A percentile compares a stretch with the other conserved stretches of the same genome.
Evolutionary conservation across 2,329 filamentous ascomycete genomes (phyloP).

Genomic region (Thielaviopsis ethacetica): DNA sequence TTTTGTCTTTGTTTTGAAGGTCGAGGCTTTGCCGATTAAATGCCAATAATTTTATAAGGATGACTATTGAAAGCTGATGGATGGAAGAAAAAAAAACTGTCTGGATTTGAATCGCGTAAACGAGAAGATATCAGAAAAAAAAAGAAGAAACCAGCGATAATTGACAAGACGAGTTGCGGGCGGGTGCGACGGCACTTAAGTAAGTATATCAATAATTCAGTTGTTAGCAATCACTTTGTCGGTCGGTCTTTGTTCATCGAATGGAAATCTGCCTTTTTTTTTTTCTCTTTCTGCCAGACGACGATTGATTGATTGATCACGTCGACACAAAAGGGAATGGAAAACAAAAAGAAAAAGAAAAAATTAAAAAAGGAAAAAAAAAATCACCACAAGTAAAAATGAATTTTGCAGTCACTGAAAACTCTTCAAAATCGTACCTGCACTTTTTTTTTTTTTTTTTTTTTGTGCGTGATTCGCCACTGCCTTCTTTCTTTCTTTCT

Average conservation of each 20-base stretch:
- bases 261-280: neutral
- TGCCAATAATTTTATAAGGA: neutral
- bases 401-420: neutral
- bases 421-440: neutral
- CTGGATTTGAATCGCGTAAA: neutral
- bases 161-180: neutral
- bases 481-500: neutral
- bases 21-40: neutral
- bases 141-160: neutral
- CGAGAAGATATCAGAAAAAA: neutral
- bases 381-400: no score
- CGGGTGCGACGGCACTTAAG: neutral
- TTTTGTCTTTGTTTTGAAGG: neutral
- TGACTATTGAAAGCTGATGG: neutral
- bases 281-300: neutral
- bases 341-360: neutral
- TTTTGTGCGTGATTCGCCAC: neutral
- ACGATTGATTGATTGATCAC: neutral
- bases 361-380: neutral
- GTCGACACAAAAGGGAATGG: neutral
- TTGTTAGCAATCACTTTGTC: neutral
- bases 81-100: neutral
- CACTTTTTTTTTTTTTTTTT: neutral
- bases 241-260: no score
- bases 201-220: neutral